Percentiles rank a stretch among this genome's conserved stretches.
phyloP scores from a whole-genome alignment of 2,329 filamentous ascomycete species.

The Aulographum hederae region DNA sequence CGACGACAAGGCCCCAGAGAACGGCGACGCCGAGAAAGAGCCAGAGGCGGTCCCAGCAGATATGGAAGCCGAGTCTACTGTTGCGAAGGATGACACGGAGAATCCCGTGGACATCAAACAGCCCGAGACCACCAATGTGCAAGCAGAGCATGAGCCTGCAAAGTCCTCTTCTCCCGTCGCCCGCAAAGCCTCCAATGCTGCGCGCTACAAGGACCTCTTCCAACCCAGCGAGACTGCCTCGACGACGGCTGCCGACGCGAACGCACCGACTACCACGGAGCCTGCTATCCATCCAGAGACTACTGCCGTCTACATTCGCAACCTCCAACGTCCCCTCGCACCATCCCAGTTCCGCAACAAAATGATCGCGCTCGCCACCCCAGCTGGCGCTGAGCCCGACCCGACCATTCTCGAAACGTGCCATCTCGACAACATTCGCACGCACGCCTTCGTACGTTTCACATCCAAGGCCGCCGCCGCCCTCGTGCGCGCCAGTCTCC shows the following conservation, averaged over 20 bases:
- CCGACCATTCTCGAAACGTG: constrained; percentile 27
- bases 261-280: constrained; percentile 16
- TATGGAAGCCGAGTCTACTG: neutral
- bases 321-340: constrained; percentile 76
- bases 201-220: neutral
- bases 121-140: constrained; percentile 1
- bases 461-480: constrained; percentile 50
- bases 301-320: constrained; percentile 67
- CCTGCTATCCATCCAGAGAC: constrained; percentile 57
- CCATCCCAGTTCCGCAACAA: constrained; percentile 48
- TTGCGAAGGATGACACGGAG: neutral
- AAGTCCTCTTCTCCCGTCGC: too few species aligned
- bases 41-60: constrained; percentile 1
- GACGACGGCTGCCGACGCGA: neutral
- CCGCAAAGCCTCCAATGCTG: neutral
- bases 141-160: neutral
- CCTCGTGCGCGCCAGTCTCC: constrained; percentile 56
- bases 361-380: constrained; percentile 48
- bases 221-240: neutral
- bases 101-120: too few species aligned
- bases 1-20: constrained; percentile 2
- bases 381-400: constrained; percentile 30
- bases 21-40: neutral
- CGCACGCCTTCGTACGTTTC: constrained; percentile 72
- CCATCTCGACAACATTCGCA: constrained; percentile 69